phyloP scores from a whole-genome alignment of 192 early-diverging fungal species.

The Backusella tuberculispora region DNA sequence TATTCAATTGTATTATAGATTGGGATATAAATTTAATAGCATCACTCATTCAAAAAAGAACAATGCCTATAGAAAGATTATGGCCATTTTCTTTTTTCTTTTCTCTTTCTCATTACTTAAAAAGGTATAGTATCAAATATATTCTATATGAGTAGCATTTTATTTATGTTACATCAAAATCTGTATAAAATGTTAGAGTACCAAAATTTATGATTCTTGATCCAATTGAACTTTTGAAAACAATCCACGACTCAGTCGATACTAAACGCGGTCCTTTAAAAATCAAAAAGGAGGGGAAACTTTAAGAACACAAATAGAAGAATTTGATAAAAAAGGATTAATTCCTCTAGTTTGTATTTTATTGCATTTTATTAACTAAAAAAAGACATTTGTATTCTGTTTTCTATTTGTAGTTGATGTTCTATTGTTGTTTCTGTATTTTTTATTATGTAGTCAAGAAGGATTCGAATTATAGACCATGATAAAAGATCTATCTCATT shows the following conservation, averaged over 20 bases:
- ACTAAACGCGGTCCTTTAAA: not conserved
- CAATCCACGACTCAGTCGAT: not conserved
- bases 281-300: not conserved
- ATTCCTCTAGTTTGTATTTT: not conserved
- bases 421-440: not conserved
- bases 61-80: too few species aligned
- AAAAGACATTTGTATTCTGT: not conserved
- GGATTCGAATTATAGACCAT: not conserved
- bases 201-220: not conserved
- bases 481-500: not conserved
- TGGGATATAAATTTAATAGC: too few species aligned
- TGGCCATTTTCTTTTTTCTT: too few species aligned
- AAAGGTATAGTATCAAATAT: too few species aligned
- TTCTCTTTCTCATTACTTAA: too few species aligned
- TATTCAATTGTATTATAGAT: too few species aligned
- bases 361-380: not conserved
- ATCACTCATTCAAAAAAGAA: too few species aligned
- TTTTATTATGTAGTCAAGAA: not conserved
- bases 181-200: not conserved
- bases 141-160: too few species aligned
- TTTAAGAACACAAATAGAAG: not conserved
- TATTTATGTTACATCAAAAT: not conserved
- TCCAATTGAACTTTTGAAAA: conserved; percentile 2
- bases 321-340: not conserved
- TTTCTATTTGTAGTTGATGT: not conserved